These are phyloP conservation scores for Hansenula lynferdii DNA, from an alignment of 1,139 yeast species.

Conservation along the genomic window DNA sequence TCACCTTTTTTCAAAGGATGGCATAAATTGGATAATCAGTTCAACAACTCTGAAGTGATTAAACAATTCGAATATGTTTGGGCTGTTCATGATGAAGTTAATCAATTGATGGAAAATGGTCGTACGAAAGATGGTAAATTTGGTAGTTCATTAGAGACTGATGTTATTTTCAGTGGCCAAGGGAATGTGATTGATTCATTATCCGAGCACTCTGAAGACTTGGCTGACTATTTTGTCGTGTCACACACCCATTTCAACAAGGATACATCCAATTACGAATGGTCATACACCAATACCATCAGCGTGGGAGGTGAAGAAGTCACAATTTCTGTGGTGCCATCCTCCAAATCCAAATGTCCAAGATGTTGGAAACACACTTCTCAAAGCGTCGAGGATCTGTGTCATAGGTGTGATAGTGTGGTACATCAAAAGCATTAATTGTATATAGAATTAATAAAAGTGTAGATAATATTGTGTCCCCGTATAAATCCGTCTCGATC, in stretches of 20 bases:
- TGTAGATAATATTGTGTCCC: no score
- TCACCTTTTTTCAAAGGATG: slow-evolving; percentile 54
- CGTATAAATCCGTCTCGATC: no score
- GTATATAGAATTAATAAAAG: neutral
- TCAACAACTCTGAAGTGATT: slow-evolving; percentile 27
- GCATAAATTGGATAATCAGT: slow-evolving; percentile 34
- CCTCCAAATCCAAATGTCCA: slow-evolving; percentile 65
- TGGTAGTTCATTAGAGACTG: slow-evolving; percentile 64
- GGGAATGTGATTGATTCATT: slow-evolving; percentile 21
- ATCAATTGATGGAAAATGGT: slow-evolving; percentile 43
- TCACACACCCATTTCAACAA: slow-evolving; percentile 46
- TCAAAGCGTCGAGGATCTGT: slow-evolving; percentile 44
- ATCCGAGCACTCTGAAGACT: slow-evolving; percentile 22
- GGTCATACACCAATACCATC: slow-evolving; percentile 26
- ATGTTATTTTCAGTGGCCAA: slow-evolving; percentile 32
- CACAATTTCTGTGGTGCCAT: slow-evolving; percentile 36
- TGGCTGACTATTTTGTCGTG: slow-evolving; percentile 60
- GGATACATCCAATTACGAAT: slow-evolving; percentile 17
- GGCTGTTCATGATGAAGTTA: slow-evolving; percentile 44
- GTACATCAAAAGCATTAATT: slow-evolving; percentile 6
- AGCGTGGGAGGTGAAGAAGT: slow-evolving; percentile 28
- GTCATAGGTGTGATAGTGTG: slow-evolving; percentile 61
- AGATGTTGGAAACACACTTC: slow-evolving; percentile 89
- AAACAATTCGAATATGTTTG: slow-evolving; percentile 34
- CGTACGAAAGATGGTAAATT: slow-evolving; percentile 37